Percentiles rank a stretch among this genome's conserved stretches.
Evolutionary conservation across 202 grass and related monocot species (phyloP).

Genomic region (Saccharum hybrid): DNA sequence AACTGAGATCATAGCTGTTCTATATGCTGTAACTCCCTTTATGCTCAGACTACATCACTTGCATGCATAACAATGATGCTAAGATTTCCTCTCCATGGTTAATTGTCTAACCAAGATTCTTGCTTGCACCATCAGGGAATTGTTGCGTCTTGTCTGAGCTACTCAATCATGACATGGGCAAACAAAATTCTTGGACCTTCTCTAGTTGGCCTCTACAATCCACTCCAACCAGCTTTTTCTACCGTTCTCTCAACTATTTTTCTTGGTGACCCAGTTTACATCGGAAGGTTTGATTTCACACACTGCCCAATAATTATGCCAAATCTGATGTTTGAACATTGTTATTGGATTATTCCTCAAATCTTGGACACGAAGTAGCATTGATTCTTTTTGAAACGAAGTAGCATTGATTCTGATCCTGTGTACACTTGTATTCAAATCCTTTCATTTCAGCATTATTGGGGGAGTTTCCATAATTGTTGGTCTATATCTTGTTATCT

Average conservation of each 20-base stretch:
- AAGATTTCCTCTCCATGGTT: neutral
- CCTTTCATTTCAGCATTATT: constrained; percentile 55
- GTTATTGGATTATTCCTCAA: neutral
- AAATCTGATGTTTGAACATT: neutral
- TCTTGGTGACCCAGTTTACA: constrained; percentile 79
- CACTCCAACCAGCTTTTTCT: constrained; percentile 84
- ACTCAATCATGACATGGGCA: constrained; percentile 82
- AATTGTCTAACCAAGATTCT: constrained; percentile 30
- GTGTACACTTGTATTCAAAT: constrained; percentile 11
- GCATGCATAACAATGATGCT: neutral
- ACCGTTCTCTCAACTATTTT: constrained; percentile 82
- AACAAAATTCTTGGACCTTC: constrained; percentile 95
- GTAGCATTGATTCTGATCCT: neutral
- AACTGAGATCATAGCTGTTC: constrained; percentile 71
- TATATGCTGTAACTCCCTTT: constrained; percentile 68
- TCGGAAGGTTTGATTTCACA: constrained; percentile 74
- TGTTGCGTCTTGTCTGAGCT: constrained; percentile 81
- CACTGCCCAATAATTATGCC: neutral
- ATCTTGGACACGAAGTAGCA: neutral
- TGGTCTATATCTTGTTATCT: constrained; percentile 78
- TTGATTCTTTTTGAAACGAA: neutral
- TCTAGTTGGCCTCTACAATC: constrained; percentile 77
- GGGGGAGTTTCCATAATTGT: constrained; percentile 72
- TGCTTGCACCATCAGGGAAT: constrained; percentile 61
- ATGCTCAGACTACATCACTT: neutral